A percentile compares a stretch with the other conserved stretches of the same genome.
phyloP scores from a whole-genome alignment of 306 rosid genomes.

The Quercus parvula region DNA sequence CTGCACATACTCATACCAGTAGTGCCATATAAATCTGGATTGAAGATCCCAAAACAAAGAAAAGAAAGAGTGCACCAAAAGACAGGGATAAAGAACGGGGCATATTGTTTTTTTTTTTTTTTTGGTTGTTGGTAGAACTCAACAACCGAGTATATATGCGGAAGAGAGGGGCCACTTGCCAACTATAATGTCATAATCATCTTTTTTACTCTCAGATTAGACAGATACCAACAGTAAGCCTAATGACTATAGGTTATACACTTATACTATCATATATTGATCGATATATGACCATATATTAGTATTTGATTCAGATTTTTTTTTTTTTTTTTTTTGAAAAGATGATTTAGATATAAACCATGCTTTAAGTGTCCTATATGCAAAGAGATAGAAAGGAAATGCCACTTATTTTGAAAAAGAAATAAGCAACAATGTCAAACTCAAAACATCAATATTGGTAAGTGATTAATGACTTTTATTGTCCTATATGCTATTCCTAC shows the following conservation, averaged over 20 bases:
- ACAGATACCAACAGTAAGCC: background rate
- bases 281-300: background rate
- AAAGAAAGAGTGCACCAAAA: background rate
- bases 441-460: background rate
- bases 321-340: no score
- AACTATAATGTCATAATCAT: constrained; percentile 2
- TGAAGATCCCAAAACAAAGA: background rate
- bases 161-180: constrained; percentile 9
- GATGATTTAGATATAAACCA: background rate
- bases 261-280: background rate
- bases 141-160: background rate
- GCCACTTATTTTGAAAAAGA: background rate
- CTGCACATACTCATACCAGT: background rate
- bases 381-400: no score
- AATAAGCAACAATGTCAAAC: background rate
- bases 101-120: no score
- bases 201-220: background rate
- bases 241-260: background rate
- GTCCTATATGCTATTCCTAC: no score
- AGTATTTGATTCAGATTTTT: background rate
- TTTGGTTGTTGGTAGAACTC: background rate
- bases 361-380: no score
- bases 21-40: background rate
- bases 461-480: no score
- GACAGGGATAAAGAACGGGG: background rate